phyloP scores from a whole-genome alignment of 148 eudicot genomes.

The Rhododendron ovatum region DNA sequence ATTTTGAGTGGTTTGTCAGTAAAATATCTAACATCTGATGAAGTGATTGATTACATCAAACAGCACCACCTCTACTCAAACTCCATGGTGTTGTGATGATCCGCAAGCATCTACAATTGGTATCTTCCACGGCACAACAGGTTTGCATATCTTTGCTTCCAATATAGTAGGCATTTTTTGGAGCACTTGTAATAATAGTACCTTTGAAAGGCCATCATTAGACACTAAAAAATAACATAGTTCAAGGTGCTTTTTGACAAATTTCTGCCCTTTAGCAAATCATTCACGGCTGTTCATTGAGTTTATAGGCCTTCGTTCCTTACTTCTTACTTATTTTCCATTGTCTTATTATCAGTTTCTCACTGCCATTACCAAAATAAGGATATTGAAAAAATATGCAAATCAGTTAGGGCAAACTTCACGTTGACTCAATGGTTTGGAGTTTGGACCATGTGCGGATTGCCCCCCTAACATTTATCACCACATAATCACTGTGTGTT shows the following conservation, averaged over 20 bases:
- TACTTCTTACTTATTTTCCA: too few species aligned
- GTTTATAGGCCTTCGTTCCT: too few species aligned
- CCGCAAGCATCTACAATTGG: background rate
- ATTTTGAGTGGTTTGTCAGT: conserved; percentile 61
- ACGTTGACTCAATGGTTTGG: too few species aligned
- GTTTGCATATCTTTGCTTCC: background rate
- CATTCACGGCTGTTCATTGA: too few species aligned
- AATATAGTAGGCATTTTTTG: background rate
- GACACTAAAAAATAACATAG: background rate
- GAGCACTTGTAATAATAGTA: background rate
- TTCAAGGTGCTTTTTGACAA: too few species aligned
- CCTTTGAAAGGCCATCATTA: background rate
- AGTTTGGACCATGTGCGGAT: too few species aligned
- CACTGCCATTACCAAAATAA: too few species aligned
- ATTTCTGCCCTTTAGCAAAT: background rate
- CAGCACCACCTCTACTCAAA: conserved; percentile 43
- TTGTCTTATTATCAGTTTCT: too few species aligned
- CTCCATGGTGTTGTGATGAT: background rate
- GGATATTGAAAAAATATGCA: too few species aligned
- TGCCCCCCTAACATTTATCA: too few species aligned
- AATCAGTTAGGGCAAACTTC: too few species aligned
- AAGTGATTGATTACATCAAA: conserved; percentile 63
- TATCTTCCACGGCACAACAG: background rate
- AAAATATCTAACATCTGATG: conserved; percentile 69
- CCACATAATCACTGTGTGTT: too few species aligned